A percentile compares a stretch with the other conserved stretches of the same genome.
phyloP scores from a whole-genome alignment of 2,329 filamentous ascomycete genomes.

The Magnaporthiopsis incrustans region DNA sequence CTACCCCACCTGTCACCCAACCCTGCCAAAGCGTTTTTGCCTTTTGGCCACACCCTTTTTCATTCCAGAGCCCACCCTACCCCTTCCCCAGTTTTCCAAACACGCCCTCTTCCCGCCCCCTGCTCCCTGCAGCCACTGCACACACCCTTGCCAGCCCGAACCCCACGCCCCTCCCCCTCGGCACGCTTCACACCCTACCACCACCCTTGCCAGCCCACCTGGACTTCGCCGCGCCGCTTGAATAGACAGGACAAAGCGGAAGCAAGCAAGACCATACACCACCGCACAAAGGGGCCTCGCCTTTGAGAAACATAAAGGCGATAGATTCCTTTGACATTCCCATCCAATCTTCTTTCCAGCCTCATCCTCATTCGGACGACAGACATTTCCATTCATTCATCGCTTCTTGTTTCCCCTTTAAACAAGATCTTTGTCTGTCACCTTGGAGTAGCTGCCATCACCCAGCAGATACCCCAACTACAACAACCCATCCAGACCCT shows the following conservation, averaged over 20 bases:
- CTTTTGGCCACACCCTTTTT: neutral
- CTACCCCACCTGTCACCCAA: neutral
- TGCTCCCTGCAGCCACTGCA: neutral
- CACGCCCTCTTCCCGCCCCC: slow-evolving; percentile 1
- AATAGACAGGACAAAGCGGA: slow-evolving; percentile 12
- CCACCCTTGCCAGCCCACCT: slow-evolving; percentile 13
- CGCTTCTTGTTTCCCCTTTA: slow-evolving; percentile 5
- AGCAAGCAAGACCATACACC: neutral
- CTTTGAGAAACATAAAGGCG: neutral
- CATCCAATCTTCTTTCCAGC: neutral
- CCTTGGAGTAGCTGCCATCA: neutral
- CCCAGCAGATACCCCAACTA: neutral
- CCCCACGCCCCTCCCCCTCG: slow-evolving; percentile 4
- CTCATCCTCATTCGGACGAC: neutral
- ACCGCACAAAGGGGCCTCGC: slow-evolving; percentile 1
- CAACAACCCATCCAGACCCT: neutral
- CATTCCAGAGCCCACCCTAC: neutral
- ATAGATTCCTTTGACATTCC: neutral
- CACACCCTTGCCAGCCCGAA: slow-evolving; percentile 10
- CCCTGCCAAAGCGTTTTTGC: neutral
- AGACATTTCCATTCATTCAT: slow-evolving; percentile 6
- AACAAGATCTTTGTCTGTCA: slow-evolving; percentile 3
- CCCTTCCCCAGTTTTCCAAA: neutral
- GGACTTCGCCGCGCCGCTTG: slow-evolving; percentile 23
- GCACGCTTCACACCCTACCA: slow-evolving; percentile 10